Conservation (phyloP, 148 eudicot species). For the Oxyria digyna region DNA sequence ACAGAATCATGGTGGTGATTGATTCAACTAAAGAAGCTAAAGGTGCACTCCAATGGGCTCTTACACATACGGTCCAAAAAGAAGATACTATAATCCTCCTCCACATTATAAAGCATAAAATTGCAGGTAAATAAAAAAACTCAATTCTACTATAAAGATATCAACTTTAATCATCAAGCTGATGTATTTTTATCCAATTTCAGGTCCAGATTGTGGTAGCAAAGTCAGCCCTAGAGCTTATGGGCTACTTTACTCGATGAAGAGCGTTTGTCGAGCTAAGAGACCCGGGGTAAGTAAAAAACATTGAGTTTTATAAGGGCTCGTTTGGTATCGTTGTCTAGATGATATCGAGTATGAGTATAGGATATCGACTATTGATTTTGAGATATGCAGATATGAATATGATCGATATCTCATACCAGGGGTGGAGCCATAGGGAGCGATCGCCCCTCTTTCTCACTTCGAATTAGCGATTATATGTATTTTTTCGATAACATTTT, state of each 20-base stretch:
- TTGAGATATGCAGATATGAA: too few relatives aligned
- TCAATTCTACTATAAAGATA: slow-evolving; percentile 8
- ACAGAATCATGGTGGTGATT: slow-evolving; percentile 62
- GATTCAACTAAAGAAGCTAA: slow-evolving; percentile 68
- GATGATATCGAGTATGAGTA: too few relatives aligned
- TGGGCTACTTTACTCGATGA: slow-evolving; percentile 54
- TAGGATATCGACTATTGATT: too few relatives aligned
- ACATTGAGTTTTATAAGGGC: too few relatives aligned
- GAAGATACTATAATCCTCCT: slow-evolving; percentile 59
- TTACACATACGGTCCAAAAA: slow-evolving; percentile 62
- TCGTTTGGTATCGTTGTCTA: too few relatives aligned
- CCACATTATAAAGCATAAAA: slow-evolving; percentile 35
- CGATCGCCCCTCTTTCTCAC: too few relatives aligned
- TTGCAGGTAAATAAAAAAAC: slow-evolving; percentile 41
- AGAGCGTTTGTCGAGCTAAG: slow-evolving; percentile 34
- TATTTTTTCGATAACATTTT: too few relatives aligned
- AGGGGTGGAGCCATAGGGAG: too few relatives aligned
- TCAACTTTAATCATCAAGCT: neutral
- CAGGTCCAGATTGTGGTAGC: slow-evolving; percentile 25
- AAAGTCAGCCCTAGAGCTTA: slow-evolving; percentile 33
- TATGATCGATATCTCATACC: too few relatives aligned
- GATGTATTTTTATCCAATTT: neutral
- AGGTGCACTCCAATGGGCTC: slow-evolving; percentile 71
- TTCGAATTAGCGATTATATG: too few relatives aligned
- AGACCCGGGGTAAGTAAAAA: slow-evolving; percentile 76